Percentiles rank a stretch among this genome's conserved stretches.
phyloP scores from a whole-genome alignment of 1,284 basidiomycete species.

The Rhodotorula sp. region DNA sequence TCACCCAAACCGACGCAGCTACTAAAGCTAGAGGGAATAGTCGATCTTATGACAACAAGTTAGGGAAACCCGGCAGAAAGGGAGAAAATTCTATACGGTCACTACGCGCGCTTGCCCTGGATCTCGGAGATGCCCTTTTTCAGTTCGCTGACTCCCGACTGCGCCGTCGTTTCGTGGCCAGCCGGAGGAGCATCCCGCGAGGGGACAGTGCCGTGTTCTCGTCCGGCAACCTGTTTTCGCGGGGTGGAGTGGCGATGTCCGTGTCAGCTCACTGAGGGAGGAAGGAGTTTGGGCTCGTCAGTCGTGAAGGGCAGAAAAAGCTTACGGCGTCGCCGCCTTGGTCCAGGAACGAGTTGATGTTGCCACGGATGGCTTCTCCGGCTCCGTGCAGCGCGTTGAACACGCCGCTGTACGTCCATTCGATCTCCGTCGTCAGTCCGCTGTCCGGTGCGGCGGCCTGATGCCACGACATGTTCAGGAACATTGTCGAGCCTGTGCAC shows the following conservation, averaged over 20 bases:
- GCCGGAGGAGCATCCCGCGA: not conserved
- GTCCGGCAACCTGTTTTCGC: constrained; percentile 16
- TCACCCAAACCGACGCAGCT: too few species aligned
- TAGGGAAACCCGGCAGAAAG: not conserved
- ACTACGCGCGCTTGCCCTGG: constrained; percentile 1
- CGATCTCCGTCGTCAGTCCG: too few species aligned
- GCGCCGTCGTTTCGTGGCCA: constrained; percentile 10
- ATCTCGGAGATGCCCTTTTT: constrained; percentile 13
- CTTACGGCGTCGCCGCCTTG: constrained; percentile 29
- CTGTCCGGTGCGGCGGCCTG: too few species aligned
- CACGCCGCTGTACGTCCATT: constrained; percentile 6
- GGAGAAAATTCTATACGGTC: not conserved
- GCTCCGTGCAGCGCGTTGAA: constrained; percentile 25
- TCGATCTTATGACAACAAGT: not conserved
- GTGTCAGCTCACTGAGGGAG: not conserved
- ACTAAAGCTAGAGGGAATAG: not conserved
- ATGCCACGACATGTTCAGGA: not conserved
- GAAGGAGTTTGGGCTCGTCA: too few species aligned
- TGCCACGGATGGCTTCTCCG: constrained; percentile 33
- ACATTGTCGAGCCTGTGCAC: not conserved
- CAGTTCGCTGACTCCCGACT: constrained; percentile 23
- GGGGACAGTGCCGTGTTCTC: constrained; percentile 25
- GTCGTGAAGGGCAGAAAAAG: not conserved
- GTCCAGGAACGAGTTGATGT: constrained; percentile 20
- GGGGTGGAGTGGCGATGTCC: not conserved